Base-by-base conservation (phyloP, 73 alveolate genomes). In the Paramecium caudatum region DNA sequence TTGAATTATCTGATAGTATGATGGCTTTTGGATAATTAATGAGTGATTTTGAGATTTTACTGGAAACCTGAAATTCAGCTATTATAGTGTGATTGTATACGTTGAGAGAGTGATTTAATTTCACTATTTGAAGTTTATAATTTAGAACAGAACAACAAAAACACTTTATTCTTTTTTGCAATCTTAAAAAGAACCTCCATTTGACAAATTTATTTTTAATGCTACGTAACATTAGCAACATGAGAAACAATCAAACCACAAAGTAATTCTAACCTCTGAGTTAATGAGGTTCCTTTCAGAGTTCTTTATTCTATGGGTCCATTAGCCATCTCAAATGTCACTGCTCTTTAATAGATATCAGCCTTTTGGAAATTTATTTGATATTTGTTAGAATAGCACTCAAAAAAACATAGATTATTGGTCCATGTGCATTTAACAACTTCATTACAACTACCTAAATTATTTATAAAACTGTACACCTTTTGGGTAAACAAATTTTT, bases 301-400 rank as follows among this genome's bases (percentile, higher is more conserved):
- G 88, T 74, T 41, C 46, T 0, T 13, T 37, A 41, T 23, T 41
- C 68, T 9, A 74, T 43, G 12, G 88, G 88, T 74, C 88, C 88
- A 43, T 74, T 74, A 9, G 55, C 30, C 88, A 74, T 74, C 5
- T 74, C 88, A 74, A 74, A 74, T 39, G 88, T 74, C 43, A 74
- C 88, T 74, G 88, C 88, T 45, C 68, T 74, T 45, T 74, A 45
- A 74, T 74, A 74, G 6, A 74, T 74, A 9, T 74, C 88, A 2
- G 88, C 88, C 23, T 45, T 74, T 1, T 23, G 21, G 16, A 21
- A 74, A 34, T 74, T 74, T 9, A 74, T 37, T 12, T 30, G 47
- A 74, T 39, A 74, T 74, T 74, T 74, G 32, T 74, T 74, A 12
- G 88, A 27, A 21, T 39, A 6, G 19, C 69, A 74, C 43, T 74